Conservation (phyloP, 768 basidiomycete species). For the Leucocoprinus birnbaumii region DNA sequence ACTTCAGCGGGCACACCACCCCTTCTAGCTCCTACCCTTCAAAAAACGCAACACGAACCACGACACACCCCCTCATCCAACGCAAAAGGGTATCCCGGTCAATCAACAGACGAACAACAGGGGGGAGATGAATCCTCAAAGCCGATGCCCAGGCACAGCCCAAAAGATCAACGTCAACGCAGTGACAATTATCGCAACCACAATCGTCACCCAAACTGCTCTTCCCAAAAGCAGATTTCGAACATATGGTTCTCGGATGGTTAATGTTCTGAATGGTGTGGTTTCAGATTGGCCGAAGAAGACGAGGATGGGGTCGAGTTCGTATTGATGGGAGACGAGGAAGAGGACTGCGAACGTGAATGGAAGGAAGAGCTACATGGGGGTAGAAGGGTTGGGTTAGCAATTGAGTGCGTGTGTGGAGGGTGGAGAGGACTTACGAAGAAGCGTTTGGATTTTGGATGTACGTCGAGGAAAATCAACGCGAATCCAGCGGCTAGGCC, state of each 20-base stretch:
- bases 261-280: constrained; percentile 92
- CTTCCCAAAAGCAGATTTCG: constrained; percentile 86
- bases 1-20: too few species aligned
- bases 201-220: constrained; percentile 85
- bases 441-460: constrained; percentile 88
- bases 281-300: constrained; percentile 94
- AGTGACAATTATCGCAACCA: constrained; percentile 74
- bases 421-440: constrained; percentile 67
- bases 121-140: constrained; percentile 51
- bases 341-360: constrained; percentile 88
- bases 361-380: constrained; percentile 85
- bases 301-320: constrained; percentile 93
- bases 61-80: too few species aligned
- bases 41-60: too few species aligned
- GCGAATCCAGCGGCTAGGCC: constrained; percentile 89
- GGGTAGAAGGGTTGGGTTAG: constrained; percentile 14
- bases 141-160: constrained; percentile 91
- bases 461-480: constrained; percentile 89
- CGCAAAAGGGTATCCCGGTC: too few species aligned
- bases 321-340: constrained; percentile 94
- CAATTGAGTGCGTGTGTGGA: not conserved
- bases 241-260: constrained; percentile 92
- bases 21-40: too few species aligned
- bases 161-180: constrained; percentile 90
- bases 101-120: too few species aligned